Base-by-base conservation (phyloP, 331 rosid species). In the Saraca asoca region DNA sequence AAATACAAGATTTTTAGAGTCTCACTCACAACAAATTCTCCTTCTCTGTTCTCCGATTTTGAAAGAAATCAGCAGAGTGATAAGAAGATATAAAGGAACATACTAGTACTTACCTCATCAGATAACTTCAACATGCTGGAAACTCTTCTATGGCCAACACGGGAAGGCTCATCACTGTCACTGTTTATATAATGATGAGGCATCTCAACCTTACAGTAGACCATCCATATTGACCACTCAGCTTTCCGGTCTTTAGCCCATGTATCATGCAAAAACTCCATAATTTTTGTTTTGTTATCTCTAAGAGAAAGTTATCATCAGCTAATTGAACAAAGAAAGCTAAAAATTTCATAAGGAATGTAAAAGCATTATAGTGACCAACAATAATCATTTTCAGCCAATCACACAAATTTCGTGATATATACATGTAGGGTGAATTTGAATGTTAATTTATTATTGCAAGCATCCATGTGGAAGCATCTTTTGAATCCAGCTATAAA, bases 221-320 rank as follows among this genome's bases (percentile, higher is more conserved):
- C 86, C 96, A 90, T 90, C 98, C 98, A 93, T 81, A 90, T 90
- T 58, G 98, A 90, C 98, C 98, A 93, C 52, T 93, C 97, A 58
- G 88, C 78, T 83, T 84, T 84, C 59, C 98, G 86, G 65, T 93
- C 91, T 79, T 62, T 87, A 45, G 86, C 73, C 97, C 97, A 93
- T 12, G 74, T 63, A 64, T 90, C 91, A 43, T 62, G 77, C 80
- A 93, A 75, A 79, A 72, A 70, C 64, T 84, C 88, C 50, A 93
- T 46, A 73, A 90, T 82, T 83, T 78, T 85, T 64, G 80, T 76
- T 75, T 74, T 86, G 82, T 93, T 80, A 34, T 82, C 78, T 91
- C 98, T 92, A 71, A 19, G 55, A n/a, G n/a, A n/a, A 41, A 71
- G 56, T 83, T 62, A 64, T 72, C 51, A 62, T 48, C 62, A 70